Conservation (phyloP, 148 eudicot genomes). For the Chenopodium quinoa region DNA sequence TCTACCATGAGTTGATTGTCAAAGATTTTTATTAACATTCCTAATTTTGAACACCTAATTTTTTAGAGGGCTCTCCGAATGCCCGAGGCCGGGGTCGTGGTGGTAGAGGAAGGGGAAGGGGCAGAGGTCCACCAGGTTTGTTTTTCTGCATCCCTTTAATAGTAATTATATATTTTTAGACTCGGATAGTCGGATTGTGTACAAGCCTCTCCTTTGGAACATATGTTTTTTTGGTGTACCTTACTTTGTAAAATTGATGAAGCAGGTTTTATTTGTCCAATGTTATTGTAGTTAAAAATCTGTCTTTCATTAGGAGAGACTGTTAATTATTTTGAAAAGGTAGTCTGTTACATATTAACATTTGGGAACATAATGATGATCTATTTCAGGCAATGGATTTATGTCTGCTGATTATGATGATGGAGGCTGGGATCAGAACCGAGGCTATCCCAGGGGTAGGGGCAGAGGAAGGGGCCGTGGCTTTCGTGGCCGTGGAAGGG, state of each 20-base stretch:
- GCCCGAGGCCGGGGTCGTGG: conserved; percentile 87
- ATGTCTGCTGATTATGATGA: conserved; percentile 63
- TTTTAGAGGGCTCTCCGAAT: conserved; percentile 73
- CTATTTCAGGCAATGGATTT: conserved; percentile 69
- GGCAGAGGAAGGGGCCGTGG: conserved; percentile 82
- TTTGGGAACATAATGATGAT: not conserved
- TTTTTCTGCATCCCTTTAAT: not conserved
- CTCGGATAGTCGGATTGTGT: too few species aligned
- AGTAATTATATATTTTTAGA: too few species aligned
- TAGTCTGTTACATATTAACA: not conserved
- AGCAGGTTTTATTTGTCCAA: too few species aligned
- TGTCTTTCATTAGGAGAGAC: not conserved
- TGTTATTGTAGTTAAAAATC: not conserved
- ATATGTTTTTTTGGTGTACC: not conserved
- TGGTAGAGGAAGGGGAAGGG: conserved; percentile 90
- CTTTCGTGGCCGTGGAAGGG: conserved; percentile 70
- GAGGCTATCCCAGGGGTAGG: conserved; percentile 68
- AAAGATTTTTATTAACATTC: not conserved
- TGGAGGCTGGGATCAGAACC: conserved; percentile 77
- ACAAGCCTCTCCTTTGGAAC: not conserved
- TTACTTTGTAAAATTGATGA: not conserved
- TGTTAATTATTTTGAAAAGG: not conserved
- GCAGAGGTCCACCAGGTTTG: conserved; percentile 39
- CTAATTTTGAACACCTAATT: conserved; percentile 25
- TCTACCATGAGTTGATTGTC: not conserved